A percentile compares a stretch with the other conserved stretches of the same genome.
Evolutionary conservation across 1,139 yeast genomes (phyloP).

Genomic region (Suhomyces atakaporum): DNA sequence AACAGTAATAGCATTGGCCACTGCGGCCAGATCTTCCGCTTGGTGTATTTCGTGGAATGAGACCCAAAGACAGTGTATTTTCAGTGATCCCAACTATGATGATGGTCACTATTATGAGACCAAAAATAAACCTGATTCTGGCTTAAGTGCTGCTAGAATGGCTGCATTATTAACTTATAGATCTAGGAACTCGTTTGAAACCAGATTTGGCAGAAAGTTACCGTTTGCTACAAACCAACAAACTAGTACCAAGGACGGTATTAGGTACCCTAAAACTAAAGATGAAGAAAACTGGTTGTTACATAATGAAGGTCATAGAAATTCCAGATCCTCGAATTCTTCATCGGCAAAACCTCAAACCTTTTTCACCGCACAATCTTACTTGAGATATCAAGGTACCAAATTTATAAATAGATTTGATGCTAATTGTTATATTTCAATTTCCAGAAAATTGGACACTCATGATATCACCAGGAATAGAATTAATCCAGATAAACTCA

Average conservation of each 20-base stretch:
- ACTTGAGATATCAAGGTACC: conserved; percentile 88
- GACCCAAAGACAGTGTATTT: conserved; percentile 94
- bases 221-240: conserved; percentile 35
- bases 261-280: conserved; percentile 39
- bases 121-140: conserved; percentile 73
- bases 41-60: conserved; percentile 99
- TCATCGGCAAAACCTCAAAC: conserved; percentile 61
- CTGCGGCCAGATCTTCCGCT: conserved; percentile 92
- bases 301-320: conserved; percentile 45
- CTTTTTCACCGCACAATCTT: conserved; percentile 92
- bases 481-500: conserved; percentile 26
- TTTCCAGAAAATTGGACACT: conserved; percentile 90
- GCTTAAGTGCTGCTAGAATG: conserved; percentile 97
- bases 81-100: conserved; percentile 88
- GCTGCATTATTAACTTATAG: conserved; percentile 91
- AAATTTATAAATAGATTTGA: conserved; percentile 89
- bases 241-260: conserved; percentile 28
- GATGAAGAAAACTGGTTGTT: conserved; percentile 50
- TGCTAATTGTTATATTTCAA: conserved; percentile 93
- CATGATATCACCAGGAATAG: conserved; percentile 90
- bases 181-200: conserved; percentile 87
- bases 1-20: conserved; percentile 80
- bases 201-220: conserved; percentile 79
- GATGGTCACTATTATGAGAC: conserved; percentile 81
- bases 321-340: conserved; percentile 9